These are phyloP conservation scores for Diaporthe citri DNA, from an alignment of 2,329 filamentous ascomycete genomes.

Conservation along the genomic window DNA sequence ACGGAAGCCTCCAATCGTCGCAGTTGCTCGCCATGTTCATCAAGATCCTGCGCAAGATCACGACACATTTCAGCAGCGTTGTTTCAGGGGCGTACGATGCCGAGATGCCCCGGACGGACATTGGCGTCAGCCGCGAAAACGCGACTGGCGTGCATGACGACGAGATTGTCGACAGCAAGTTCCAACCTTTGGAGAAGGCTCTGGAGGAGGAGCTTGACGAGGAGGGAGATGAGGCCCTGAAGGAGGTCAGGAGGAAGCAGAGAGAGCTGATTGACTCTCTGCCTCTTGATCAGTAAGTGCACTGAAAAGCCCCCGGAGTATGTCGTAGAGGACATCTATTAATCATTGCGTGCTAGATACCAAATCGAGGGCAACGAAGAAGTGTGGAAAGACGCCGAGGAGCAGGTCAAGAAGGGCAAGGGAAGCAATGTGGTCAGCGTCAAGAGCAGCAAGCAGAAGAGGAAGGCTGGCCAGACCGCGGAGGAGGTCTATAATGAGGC, in stretches of 20 bases:
- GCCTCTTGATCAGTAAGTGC: conserved; percentile 83
- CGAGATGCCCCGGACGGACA: conserved; percentile 70
- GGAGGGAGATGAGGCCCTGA: conserved; percentile 81
- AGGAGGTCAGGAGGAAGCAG: conserved; percentile 81
- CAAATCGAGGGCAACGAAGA: conserved; percentile 73
- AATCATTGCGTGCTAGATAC: conserved; percentile 60
- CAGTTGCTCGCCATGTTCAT: conserved; percentile 97
- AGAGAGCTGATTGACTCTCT: conserved; percentile 90
- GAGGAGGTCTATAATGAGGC: conserved; percentile 73
- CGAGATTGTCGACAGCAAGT: conserved; percentile 74
- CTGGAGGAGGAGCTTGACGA: conserved; percentile 88
- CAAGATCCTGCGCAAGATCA: conserved; percentile 92
- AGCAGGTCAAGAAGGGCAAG: conserved; percentile 75
- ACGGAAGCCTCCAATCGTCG: conserved; percentile 74
- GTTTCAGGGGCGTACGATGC: conserved; percentile 80
- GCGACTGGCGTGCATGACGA: conserved; percentile 77
- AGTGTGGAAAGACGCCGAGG: conserved; percentile 79
- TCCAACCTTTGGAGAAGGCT: conserved; percentile 76
- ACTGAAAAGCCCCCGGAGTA: no score
- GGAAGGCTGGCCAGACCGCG: conserved; percentile 75
- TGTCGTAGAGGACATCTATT: neutral
- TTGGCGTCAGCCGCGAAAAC: conserved; percentile 70
- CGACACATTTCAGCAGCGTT: conserved; percentile 79
- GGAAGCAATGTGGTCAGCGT: conserved; percentile 80
- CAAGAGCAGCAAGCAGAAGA: conserved; percentile 81